These are phyloP conservation scores for Cladosporium sp. DNA, from an alignment of 2,329 filamentous ascomycete species.

Conservation along the genomic window DNA sequence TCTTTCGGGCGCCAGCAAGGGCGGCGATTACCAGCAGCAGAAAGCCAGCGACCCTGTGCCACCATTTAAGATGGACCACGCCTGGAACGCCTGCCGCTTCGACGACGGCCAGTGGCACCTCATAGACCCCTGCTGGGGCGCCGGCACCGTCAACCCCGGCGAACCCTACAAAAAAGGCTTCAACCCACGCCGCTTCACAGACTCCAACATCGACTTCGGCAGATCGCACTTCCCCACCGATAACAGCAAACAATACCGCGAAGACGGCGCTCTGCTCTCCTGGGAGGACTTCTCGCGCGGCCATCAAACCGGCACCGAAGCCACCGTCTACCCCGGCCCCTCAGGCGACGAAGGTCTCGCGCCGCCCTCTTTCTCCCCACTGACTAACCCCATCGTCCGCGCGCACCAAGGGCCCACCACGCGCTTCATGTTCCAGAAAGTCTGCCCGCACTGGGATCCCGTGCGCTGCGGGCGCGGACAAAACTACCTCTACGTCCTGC, in stretches of 20 bases:
- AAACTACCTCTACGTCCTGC: conserved; percentile 69
- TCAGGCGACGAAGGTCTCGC: conserved; percentile 54
- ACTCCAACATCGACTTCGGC: conserved; percentile 78
- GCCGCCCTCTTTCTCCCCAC: conserved; percentile 62
- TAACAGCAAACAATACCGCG: conserved; percentile 68
- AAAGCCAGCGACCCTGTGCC: conserved; percentile 66
- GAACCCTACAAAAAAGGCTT: conserved; percentile 69
- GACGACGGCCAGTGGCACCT: conserved; percentile 90
- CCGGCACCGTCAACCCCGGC: conserved; percentile 64
- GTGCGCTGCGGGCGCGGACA: conserved; percentile 65
- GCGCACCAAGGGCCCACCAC: conserved; percentile 47
- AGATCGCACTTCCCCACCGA: conserved; percentile 75
- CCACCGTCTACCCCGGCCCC: conserved; percentile 48
- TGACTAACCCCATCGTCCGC: conserved; percentile 60
- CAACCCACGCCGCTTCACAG: conserved; percentile 60
- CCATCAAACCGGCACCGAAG: conserved; percentile 48
- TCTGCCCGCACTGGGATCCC: conserved; percentile 83
- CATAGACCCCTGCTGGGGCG: conserved; percentile 90
- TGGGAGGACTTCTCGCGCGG: conserved; percentile 85
- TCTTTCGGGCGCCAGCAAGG: conserved; percentile 80
- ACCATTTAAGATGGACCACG: conserved; percentile 64
- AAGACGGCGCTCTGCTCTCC: conserved; percentile 64
- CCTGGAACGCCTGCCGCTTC: conserved; percentile 87
- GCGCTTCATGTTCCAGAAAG: conserved; percentile 76
- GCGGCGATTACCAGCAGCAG: conserved; percentile 69